Evolutionary conservation across 2,329 filamentous ascomycete genomes (phyloP), one percentile per base, ranked within the genome.

Genomic region (Xylogone sp.): DNA sequence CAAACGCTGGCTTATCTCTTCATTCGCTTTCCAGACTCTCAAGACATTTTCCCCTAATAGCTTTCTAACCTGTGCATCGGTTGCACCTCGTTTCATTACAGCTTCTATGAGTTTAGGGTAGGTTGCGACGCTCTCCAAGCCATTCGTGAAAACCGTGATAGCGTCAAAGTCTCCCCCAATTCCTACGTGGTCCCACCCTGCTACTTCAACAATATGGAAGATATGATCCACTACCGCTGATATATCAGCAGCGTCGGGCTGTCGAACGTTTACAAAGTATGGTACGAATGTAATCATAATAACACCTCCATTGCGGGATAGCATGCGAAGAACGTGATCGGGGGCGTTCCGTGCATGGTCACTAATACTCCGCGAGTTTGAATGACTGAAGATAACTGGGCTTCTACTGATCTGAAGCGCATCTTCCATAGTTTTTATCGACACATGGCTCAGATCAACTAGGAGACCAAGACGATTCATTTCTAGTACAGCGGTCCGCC

Each of bases 391-490:
- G 21, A 87, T 83, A 0, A 85, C 78, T 0, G 84, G 83, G 1
- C 83, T 82, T 45, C 73, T 65, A 7, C 68, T 68, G 0, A 70
- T 21, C 2, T 69, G 69, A 1, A 88, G 71, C 0, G 82, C 79
- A 60, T 86, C 78, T 9, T 75, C 72, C 82, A 86, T 86, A 0
- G 84, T 86, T 51, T 82, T 76, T 27, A 73, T 69, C 51, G 75
- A 81, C 13, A 83, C 79, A 62, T 88, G 85, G 5, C 78, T 73
- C 34, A 88, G 73, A 62, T 88, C 85, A 29, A 87, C 77, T 5
- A 88, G 74, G 79, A 88, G 85, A 1, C 84, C 84, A 0, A 88
- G 67, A 2, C 84, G 73, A 60, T 87, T 88, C 82, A 88, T 86
- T 64, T 87, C 84, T 9, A 69, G 70, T 21, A 88, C 73, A 1